phyloP scores from a whole-genome alignment of 176 grass and related monocot species.

The Avena atlantica region DNA sequence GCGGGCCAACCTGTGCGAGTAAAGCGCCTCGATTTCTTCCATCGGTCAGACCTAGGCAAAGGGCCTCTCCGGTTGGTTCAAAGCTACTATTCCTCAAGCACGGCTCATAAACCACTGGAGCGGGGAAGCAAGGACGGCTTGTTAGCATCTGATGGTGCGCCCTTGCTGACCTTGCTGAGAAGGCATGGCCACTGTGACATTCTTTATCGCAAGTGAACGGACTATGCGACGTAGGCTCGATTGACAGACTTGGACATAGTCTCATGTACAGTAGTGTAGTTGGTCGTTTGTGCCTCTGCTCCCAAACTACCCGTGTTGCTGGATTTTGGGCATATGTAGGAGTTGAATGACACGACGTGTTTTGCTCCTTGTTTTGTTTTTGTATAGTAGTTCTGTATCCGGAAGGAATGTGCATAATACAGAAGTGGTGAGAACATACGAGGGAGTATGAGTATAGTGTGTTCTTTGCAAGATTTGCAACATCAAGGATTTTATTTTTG shows the following conservation, averaged over 20 bases:
- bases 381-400: neutral
- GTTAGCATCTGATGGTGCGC: constrained; percentile 20
- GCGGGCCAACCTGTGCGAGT: neutral
- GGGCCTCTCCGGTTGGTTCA: neutral
- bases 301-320: neutral
- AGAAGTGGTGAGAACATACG: neutral
- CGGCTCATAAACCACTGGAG: neutral
- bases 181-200: neutral
- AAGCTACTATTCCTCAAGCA: constrained; percentile 16
- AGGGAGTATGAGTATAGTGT: neutral
- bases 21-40: constrained; percentile 29
- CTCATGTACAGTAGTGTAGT: neutral
- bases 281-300: neutral
- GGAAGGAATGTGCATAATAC: neutral
- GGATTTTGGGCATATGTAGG: neutral
- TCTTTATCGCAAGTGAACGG: constrained; percentile 29
- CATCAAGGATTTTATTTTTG: neutral
- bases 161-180: neutral
- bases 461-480: neutral
- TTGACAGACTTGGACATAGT: neutral
- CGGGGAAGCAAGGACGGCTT: neutral
- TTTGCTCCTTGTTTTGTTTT: neutral
- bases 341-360: neutral
- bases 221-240: neutral
- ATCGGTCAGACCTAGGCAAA: neutral